phyloP scores from a whole-genome alignment of 139 green algal genomes.

The Pleodorina starrii region DNA sequence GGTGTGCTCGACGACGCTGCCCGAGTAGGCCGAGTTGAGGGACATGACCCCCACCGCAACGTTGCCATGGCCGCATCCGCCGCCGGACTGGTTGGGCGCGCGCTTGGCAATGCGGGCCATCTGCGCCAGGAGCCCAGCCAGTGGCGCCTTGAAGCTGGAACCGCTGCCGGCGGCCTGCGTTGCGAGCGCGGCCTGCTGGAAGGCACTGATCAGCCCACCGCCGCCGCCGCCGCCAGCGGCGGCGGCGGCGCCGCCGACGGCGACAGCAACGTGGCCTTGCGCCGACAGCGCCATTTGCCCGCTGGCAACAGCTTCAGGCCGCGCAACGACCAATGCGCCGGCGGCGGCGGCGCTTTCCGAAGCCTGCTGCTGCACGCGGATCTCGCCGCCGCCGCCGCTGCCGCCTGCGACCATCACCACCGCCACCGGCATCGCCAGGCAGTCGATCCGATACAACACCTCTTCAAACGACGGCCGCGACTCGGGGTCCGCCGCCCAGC shows the following conservation, averaged over 20 bases:
- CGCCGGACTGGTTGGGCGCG: too few relatives aligned
- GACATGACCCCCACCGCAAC: neutral
- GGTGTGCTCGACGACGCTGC: too few relatives aligned
- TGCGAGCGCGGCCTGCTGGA: too few relatives aligned
- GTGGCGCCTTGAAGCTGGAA: neutral
- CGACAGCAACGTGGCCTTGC: too few relatives aligned
- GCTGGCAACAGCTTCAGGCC: too few relatives aligned
- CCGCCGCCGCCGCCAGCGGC: neutral
- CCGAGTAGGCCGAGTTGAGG: neutral
- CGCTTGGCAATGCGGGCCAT: neutral
- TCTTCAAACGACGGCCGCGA: constrained; percentile 35
- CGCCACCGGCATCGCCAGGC: constrained; percentile 18
- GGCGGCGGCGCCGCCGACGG: too few relatives aligned
- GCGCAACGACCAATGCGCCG: neutral
- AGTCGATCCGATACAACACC: constrained; percentile 28
- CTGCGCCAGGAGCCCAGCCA: neutral
- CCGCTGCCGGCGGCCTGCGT: too few relatives aligned
- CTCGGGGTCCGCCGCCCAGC: constrained; percentile 33
- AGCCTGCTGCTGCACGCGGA: too few relatives aligned
- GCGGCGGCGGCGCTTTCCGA: neutral
- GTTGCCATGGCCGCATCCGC: too few relatives aligned
- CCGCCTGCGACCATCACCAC: constrained; percentile 11
- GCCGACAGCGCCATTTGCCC: too few relatives aligned
- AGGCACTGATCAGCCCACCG: neutral
- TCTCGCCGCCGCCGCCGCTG: neutral